These are phyloP conservation scores for Trichoderma hamatum DNA, from an alignment of 2,329 filamentous ascomycete species.

Conservation along the genomic window DNA sequence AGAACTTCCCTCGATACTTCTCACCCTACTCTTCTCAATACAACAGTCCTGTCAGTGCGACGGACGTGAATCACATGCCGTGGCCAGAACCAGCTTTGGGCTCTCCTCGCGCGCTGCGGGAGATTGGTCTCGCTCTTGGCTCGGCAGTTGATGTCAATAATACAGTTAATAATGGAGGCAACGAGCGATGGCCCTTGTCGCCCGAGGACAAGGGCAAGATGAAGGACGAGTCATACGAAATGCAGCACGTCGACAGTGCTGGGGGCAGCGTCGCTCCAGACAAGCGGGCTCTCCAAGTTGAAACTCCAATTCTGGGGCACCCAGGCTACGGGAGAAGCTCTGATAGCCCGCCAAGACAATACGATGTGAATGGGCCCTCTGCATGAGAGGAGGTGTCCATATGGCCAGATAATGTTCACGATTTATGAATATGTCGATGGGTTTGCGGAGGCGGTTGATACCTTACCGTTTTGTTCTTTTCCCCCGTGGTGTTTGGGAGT, in stretches of 20 bases:
- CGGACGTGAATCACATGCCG: constrained; percentile 40
- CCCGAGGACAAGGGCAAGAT: constrained; percentile 49
- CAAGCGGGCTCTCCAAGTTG: constrained; percentile 31
- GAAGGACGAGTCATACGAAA: constrained; percentile 45
- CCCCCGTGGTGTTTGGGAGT: constrained; percentile 21
- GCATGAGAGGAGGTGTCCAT: neutral
- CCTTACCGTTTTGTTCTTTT: neutral
- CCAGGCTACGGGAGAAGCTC: constrained; percentile 50
- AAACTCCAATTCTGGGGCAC: constrained; percentile 50
- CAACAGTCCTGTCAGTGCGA: constrained; percentile 58
- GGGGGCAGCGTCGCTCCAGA: constrained; percentile 13
- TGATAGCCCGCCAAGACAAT: constrained; percentile 32
- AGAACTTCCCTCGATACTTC: constrained; percentile 52
- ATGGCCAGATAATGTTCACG: constrained; percentile 10
- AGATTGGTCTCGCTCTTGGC: constrained; percentile 31
- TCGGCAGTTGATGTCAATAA: constrained; percentile 23
- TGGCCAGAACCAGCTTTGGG: constrained; percentile 41
- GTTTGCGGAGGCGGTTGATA: neutral
- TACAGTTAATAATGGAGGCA: neutral
- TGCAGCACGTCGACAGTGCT: constrained; percentile 39
- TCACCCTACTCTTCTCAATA: constrained; percentile 64
- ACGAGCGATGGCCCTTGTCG: constrained; percentile 30
- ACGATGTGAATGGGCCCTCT: constrained; percentile 25
- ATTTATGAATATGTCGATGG: neutral
- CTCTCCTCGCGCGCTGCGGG: constrained; percentile 19